Conservation (phyloP, 208 protist species). For the Crithidia bombi region DNA sequence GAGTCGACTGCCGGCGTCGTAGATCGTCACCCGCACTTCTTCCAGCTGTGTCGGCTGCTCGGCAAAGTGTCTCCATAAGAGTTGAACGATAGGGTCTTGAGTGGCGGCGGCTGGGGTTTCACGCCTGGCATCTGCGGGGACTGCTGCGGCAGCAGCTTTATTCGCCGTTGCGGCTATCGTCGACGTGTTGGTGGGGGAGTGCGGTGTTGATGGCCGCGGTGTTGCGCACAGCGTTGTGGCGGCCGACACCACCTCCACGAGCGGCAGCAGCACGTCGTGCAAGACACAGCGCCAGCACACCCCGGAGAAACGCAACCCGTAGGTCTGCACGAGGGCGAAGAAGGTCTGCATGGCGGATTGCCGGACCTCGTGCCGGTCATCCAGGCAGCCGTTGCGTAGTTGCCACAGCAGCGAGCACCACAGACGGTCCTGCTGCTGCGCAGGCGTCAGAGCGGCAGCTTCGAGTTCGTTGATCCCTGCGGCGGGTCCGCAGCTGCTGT, state of each 20-base stretch:
- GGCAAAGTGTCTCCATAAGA: constrained; percentile 29
- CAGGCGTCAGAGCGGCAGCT: not conserved
- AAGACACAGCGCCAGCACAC: constrained; percentile 66
- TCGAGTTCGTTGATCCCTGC: not conserved
- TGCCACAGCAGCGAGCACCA: constrained; percentile 56
- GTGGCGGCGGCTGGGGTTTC: too few relatives aligned
- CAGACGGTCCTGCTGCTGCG: constrained; percentile 28
- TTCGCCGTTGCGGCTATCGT: not conserved
- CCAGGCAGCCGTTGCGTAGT: constrained; percentile 52
- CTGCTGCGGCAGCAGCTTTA: too few relatives aligned
- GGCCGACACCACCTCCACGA: constrained; percentile 56
- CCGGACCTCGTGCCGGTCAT: constrained; percentile 75
- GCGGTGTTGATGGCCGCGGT: constrained; percentile 6
- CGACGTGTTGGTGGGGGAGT: not conserved
- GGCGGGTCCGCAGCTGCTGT: not conserved
- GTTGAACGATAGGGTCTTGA: constrained; percentile 3
- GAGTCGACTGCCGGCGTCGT: constrained; percentile 57
- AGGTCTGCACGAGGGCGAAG: constrained; percentile 78
- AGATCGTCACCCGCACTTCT: constrained; percentile 59
- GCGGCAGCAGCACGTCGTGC: constrained; percentile 45
- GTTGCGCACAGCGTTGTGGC: constrained; percentile 38
- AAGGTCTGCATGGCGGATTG: constrained; percentile 85
- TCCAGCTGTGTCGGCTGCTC: constrained; percentile 47
- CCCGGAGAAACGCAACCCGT: constrained; percentile 64
- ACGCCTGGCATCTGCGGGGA: too few relatives aligned